Evolutionary conservation across 1,284 basidiomycete species (phyloP), one percentile per base, ranked within the genome.

Genomic region (Puccinia horiana): DNA sequence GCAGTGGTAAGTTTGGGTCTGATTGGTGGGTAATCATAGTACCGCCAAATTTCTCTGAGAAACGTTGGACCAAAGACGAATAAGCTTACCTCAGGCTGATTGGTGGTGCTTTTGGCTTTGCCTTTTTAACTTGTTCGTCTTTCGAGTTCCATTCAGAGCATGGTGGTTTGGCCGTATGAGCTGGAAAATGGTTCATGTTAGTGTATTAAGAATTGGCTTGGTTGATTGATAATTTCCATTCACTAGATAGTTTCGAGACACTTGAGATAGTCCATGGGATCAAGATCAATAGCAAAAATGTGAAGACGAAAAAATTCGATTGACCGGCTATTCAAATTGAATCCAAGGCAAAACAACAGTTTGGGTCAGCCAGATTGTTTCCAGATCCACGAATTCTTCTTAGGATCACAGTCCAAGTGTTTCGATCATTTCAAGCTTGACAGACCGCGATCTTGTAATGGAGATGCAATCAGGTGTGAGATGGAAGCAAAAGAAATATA

Each of bases 231-330:
- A 83, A 54, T 74, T 63, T 74, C 37, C 5, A 65, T 49, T 76
- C 42, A 76, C 74, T 58, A 11, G 54, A 61, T 61, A 76, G 56
- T 26, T 76, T 67, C 26, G 42, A 86, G 49, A 90, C 84, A 32
- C 90, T 86, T 6, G 91, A 88, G 83, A 93, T 85, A 0, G 94
- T 93, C 83, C 92, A 87, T 0, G 94, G 94, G 65, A 94, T 87
- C 82, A 96, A 91, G 80, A 94, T 86, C 84, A 96, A 89, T 77
- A 91, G 91, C 84, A 96, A 91, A 86, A 95, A 92, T 11, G 94
- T 94, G 82, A 96, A 91, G 83, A 94, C 88, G 88, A 96, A 96
- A 88, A 94, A 96, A 44, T 92, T 90, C 85, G 73, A 82, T 82
- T 82, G 80, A 26, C 80, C 80, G 58, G 80, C 80, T 82, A 23